Base-by-base conservation (phyloP, 441 rosid species). In the Arabidopsis lyrata region DNA sequence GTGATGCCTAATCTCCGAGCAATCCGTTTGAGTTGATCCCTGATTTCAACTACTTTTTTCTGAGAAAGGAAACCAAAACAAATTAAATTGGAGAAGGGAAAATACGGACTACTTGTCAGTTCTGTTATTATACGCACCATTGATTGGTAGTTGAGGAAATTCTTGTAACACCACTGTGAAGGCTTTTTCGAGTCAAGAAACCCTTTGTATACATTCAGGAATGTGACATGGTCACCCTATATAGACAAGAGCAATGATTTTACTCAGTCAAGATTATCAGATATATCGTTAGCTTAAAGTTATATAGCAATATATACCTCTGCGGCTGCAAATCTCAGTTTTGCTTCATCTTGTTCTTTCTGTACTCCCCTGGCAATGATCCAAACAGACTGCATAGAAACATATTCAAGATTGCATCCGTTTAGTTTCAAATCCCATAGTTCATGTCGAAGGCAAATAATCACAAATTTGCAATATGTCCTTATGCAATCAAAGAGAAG, bases 141-240 rank as follows among this genome's bases (percentile, higher is more conserved):
- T 70, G 98, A 89, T 9, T 92, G 97, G 75, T 85, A 87, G 84
- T 92, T 92, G 60, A 95, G 72, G 32, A 82, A 90, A 81, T 95
- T 92, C 81, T 77, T 89, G 68, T 86, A 82, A 69, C 98, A 92
- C 99, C 99, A 95, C 55, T 87, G 85, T 4, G 92, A 81, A 61
- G 98, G 87, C 82, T 86, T 88, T 59, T 93, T 85, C 45, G 97
- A 92, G 72, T 87, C 88, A 15, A 89, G 86, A 81, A 88, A 95
- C 77, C 95, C 99, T 82, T 88, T 87, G 88, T 89, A 92, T 64
- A 95, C 83, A 78, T 95, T 95, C 41, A 95, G 80, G 82, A 90
- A 95, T 9, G 98, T 86, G 58, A 95, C 86, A 80, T 90, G 93
- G 79, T 95, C 99, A 20, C 99, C 99, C 99, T 95, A 89, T 81